Evolutionary conservation across 75 land plant genomes (phyloP).

Genomic region (Chamaecyparis obtusa): DNA sequence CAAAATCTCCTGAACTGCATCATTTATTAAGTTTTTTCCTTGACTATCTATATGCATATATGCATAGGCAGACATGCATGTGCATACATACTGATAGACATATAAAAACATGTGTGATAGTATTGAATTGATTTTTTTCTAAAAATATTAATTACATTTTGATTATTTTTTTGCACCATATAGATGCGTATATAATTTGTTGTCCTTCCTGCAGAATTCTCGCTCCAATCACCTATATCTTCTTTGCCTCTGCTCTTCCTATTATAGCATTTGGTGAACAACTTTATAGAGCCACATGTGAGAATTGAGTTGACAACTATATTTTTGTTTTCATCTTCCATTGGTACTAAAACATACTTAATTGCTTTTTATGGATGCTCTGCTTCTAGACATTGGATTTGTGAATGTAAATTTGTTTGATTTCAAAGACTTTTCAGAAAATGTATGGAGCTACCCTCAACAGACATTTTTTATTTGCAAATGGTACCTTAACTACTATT

Average conservation of each 20-base stretch:
- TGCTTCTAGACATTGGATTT: background rate
- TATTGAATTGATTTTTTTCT: background rate
- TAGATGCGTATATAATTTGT: too few species aligned
- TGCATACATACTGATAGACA: background rate
- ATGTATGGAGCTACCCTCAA: background rate
- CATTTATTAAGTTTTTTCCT: too few species aligned
- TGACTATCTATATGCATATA: too few species aligned
- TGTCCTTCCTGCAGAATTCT: constrained; percentile 54
- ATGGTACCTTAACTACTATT: constrained; percentile 65
- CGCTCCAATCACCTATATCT: constrained; percentile 88
- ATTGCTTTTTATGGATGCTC: background rate
- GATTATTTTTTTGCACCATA: too few species aligned
- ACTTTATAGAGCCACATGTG: constrained; percentile 77
- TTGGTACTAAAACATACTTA: background rate
- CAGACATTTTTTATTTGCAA: constrained; percentile 20
- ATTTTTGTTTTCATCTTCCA: too few species aligned
- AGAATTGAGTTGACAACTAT: too few species aligned
- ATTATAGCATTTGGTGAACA: constrained; percentile 96
- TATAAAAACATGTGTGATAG: background rate
- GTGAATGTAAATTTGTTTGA: background rate
- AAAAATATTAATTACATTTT: background rate
- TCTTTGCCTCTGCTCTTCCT: constrained; percentile 96
- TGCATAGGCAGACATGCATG: too few species aligned
- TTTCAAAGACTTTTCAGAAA: background rate
- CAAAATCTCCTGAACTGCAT: background rate